Evolutionary conservation across 1,139 yeast species (phyloP), one percentile per base, ranked within the genome.

Genomic region (Candida tunisiensis): DNA sequence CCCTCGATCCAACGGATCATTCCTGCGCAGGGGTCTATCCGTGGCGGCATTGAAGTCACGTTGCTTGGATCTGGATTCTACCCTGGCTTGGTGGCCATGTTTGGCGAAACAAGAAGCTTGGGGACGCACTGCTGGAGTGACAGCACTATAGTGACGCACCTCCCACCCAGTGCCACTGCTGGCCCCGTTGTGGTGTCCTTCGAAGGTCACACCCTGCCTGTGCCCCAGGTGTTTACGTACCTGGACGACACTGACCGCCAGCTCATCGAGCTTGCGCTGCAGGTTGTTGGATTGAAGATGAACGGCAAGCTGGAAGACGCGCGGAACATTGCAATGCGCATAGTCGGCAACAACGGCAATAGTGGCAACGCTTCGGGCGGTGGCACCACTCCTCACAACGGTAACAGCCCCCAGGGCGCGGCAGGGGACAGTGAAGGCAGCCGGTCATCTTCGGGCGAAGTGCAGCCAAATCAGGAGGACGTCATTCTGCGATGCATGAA

Each of bases 81-180:
- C 32, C 78, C 79, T 9, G 93, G 92, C 2, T 60, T 83, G 35
- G 58, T 62, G 20, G 93, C 85, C 13, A 74, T 77, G 48, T 88
- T 88, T 53, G 98, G 98, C 25, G 44, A 37, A 12, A 19, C 30
- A 7, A 33, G 35, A 6, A 38, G 95, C 0, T 57, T 80, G 27
- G 79, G 93, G 1, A 82, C 95, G 2, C 94, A 83, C 46, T 83
- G 93, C 50, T 88, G 96, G 96, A 80, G 92, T 26, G 92, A 79
- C 25, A 69, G 91, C 3, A 88, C 98, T 0, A 77, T 88, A 34
- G 93, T 88, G 3, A 82, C 95, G 0, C 85, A 79, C 42, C 57
- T 85, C 28, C 98, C 98, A 3, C 95, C 96, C 3, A 80, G 95
- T 1, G 53, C 74, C 4, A 69, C 64, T 30, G 74, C 95, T 0